Evolutionary conservation across 2,329 filamentous ascomycete genomes (phyloP).

Genomic region (Colletotrichum acutatum): DNA sequence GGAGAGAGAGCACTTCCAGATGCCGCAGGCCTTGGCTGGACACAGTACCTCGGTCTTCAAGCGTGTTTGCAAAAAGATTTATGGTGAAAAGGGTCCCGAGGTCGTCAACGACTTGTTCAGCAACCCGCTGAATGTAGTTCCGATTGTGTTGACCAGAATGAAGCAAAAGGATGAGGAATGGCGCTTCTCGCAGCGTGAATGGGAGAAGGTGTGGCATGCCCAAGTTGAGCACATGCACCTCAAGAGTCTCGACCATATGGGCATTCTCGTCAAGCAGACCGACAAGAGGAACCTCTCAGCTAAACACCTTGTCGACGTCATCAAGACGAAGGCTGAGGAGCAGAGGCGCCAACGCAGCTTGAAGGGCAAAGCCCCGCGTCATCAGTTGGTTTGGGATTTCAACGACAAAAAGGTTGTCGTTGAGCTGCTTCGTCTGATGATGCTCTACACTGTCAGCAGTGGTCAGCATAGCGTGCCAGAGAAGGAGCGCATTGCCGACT

Average conservation of each 20-base stretch:
- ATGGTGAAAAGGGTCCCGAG: slow-evolving; percentile 86
- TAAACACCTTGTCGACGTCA: slow-evolving; percentile 89
- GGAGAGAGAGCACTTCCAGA: slow-evolving; percentile 79
- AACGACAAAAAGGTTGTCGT: slow-evolving; percentile 75
- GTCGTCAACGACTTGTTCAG: slow-evolving; percentile 90
- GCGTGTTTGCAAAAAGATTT: slow-evolving; percentile 97
- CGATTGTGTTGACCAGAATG: slow-evolving; percentile 85
- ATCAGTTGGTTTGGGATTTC: slow-evolving; percentile 83
- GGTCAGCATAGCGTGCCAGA: slow-evolving; percentile 78
- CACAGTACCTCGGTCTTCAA: slow-evolving; percentile 98
- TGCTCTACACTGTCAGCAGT: slow-evolving; percentile 74
- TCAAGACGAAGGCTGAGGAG: slow-evolving; percentile 93
- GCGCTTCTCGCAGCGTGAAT: slow-evolving; percentile 95
- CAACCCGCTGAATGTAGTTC: slow-evolving; percentile 86
- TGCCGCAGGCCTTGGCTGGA: slow-evolving; percentile 86
- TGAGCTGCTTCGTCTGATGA: slow-evolving; percentile 71
- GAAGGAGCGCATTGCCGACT: slow-evolving; percentile 78
- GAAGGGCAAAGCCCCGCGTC: slow-evolving; percentile 69
- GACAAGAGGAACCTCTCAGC: slow-evolving; percentile 93
- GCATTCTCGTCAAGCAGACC: slow-evolving; percentile 84
- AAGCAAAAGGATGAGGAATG: slow-evolving; percentile 98
- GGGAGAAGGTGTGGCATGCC: slow-evolving; percentile 98
- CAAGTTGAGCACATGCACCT: slow-evolving; percentile 96
- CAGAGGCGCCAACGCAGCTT: slow-evolving; percentile 78
- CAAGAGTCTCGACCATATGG: slow-evolving; percentile 96